Evolutionary conservation across 2,329 filamentous ascomycete genomes (phyloP).

Genomic region (Monilinia vaccinii-corymbosi): DNA sequence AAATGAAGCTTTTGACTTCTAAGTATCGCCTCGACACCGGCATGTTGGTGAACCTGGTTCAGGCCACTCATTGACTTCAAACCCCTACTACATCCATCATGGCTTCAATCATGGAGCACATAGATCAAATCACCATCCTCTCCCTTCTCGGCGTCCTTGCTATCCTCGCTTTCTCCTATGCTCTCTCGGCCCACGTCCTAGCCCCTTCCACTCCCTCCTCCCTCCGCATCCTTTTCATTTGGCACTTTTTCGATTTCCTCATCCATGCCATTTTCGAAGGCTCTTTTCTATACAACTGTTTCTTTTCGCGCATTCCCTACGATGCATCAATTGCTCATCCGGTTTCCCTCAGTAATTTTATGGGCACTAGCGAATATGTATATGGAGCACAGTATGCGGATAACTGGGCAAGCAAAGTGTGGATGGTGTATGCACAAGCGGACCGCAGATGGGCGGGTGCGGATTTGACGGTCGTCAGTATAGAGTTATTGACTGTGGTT

Average conservation of each 20-base stretch:
- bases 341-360: constrained; percentile 34
- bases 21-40: too few relatives aligned
- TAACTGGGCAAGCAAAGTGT: constrained; percentile 47
- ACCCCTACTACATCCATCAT: neutral
- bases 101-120: constrained; percentile 31
- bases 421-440: constrained; percentile 61
- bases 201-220: constrained; percentile 33
- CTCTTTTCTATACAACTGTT: constrained; percentile 86
- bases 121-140: constrained; percentile 50
- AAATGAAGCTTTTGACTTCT: too few relatives aligned
- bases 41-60: neutral
- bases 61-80: neutral
- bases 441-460: constrained; percentile 55
- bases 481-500: constrained; percentile 58
- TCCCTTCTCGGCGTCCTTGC: constrained; percentile 48
- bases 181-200: constrained; percentile 38
- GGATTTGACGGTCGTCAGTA: constrained; percentile 52
- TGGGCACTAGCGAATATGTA: constrained; percentile 39
- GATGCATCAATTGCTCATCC: constrained; percentile 32
- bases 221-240: constrained; percentile 75
- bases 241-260: constrained; percentile 88
- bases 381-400: constrained; percentile 48
- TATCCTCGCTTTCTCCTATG: constrained; percentile 43
- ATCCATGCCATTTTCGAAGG: constrained; percentile 90
- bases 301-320: constrained; percentile 55